These are phyloP conservation scores for Anastatica hierochuntica DNA, from an alignment of 345 rosid species.

Conservation along the genomic window DNA sequence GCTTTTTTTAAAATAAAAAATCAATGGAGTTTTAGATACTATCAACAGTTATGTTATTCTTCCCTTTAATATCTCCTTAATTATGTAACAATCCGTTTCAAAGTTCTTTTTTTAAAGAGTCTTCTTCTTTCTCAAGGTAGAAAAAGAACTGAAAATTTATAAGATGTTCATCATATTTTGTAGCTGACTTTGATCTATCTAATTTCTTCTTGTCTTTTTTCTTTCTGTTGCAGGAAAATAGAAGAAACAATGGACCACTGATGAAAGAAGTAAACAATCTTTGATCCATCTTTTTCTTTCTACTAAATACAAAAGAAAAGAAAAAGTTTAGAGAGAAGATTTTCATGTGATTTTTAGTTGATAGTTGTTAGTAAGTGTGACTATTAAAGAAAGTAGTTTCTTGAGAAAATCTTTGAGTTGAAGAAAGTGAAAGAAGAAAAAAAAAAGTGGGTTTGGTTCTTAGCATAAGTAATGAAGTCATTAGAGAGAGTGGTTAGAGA, in stretches of 20 bases:
- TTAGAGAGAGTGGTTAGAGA: conserved; percentile 78
- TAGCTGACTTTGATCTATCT: background rate
- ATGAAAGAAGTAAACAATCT: conserved; percentile 11
- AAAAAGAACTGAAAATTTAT: background rate
- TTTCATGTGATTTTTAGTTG: conserved; percentile 25
- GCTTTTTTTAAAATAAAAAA: background rate
- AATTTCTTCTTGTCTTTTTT: background rate
- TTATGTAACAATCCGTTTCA: conserved; percentile 19
- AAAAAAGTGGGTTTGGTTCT: background rate
- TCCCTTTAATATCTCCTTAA: conserved; percentile 26
- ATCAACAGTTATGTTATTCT: conserved; percentile 19
- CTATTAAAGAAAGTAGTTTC: background rate
- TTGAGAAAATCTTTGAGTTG: background rate
- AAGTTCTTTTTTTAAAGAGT: background rate
- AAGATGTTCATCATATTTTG: background rate
- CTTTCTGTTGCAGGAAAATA: conserved; percentile 10
- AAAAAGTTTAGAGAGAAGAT: background rate
- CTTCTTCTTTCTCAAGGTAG: background rate
- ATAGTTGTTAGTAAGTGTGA: conserved; percentile 13
- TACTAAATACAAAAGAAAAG: background rate
- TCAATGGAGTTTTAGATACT: conserved; percentile 12
- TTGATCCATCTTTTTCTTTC: conserved; percentile 1
- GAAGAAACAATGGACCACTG: conserved; percentile 16
- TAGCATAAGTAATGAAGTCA: conserved; percentile 37
- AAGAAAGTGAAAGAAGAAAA: background rate